Base-by-base conservation (phyloP, 768 basidiomycete genomes). In the Calocybe gangraenosa region DNA sequence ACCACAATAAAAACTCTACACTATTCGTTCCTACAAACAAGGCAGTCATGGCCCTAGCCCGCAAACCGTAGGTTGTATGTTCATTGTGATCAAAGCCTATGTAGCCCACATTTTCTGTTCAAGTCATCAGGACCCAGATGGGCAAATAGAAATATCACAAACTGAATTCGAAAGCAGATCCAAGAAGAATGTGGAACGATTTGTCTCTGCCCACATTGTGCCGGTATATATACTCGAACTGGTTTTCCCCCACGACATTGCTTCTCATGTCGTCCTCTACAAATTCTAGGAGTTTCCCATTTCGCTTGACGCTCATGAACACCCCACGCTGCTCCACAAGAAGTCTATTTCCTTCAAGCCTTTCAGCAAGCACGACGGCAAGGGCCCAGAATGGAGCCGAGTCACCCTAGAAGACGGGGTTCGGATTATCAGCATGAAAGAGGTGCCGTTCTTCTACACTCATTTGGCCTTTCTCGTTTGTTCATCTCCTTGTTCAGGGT, bases 21-120 rank as follows among this genome's bases (percentile, higher is more conserved):
- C 42, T 94, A 8, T 73, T 95, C 34, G 90, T 84, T 3, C 92
- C 92, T 0, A 88, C 86, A 19, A 93, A 95, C 64, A 87, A 84
- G 62, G 92, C 90, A 7, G 80, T 93, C 13, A 89, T 92, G 79
- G 82, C 82, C 3, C 66, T 92, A 42, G 61, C 81, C 2, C 68
- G 81, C 56, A 92, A 93, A 65, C 92, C 92, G 88, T 93, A 65
- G 66, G 87, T 71, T 22, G 8, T 13, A 2, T 25, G 23, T n/a
- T 23, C n/a, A 2, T 7, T 14, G 9, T 19, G 11, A 10, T 18
- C 45, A 39, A 32, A n/a, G 15, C 39, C 8, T 39, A 7, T n/a
- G 17, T 22, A 49, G 42, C 47, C 28, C 30, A 30, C 30, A 20
- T 30, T 45, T 30, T 33, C n/a, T 32, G 41, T 48, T 40, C 35